Conservation (phyloP, 768 basidiomycete genomes). For the Zangia roseola region DNA sequence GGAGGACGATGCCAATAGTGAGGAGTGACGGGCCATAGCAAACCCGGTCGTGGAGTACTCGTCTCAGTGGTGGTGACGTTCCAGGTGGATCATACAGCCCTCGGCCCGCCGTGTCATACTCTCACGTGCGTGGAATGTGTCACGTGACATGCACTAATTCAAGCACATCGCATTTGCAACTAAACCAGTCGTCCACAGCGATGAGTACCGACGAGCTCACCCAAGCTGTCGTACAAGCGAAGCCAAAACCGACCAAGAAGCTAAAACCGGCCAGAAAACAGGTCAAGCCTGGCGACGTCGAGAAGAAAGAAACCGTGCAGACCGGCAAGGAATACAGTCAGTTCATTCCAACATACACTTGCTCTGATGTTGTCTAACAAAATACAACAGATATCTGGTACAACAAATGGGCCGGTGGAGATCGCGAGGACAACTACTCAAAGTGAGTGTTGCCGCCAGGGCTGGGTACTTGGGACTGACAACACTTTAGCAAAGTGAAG, state of each 20-base stretch:
- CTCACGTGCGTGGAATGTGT: conserved; percentile 13
- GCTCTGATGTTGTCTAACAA: conserved; percentile 6
- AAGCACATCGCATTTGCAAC: not conserved
- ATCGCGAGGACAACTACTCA: conserved; percentile 93
- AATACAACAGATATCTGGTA: conserved; percentile 85
- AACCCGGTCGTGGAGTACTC: not conserved
- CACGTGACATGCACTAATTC: conserved; percentile 19
- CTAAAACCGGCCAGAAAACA: conserved; percentile 92
- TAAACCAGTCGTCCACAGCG: conserved; percentile 6
- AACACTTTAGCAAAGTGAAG: conserved; percentile 73
- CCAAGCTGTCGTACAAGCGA: conserved; percentile 14
- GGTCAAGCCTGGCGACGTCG: conserved; percentile 86
- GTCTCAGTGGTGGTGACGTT: conserved; percentile 11
- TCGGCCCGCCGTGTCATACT: conserved; percentile 20
- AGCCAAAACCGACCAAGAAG: conserved; percentile 51
- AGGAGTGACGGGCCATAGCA: conserved; percentile 47
- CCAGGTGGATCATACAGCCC: not conserved
- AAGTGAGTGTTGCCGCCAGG: conserved; percentile 54
- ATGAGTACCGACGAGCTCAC: conserved; percentile 34
- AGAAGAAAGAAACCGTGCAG: conserved; percentile 84
- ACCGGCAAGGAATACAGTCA: conserved; percentile 96
- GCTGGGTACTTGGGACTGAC: conserved; percentile 4
- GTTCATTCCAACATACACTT: conserved; percentile 31
- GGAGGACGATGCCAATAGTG: conserved; percentile 41
- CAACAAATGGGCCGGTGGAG: conserved; percentile 99